Evolutionary conservation across 2,329 filamentous ascomycete species (phyloP), one percentile per base, ranked within the genome.

Genomic region (Xylariaceae sp.): DNA sequence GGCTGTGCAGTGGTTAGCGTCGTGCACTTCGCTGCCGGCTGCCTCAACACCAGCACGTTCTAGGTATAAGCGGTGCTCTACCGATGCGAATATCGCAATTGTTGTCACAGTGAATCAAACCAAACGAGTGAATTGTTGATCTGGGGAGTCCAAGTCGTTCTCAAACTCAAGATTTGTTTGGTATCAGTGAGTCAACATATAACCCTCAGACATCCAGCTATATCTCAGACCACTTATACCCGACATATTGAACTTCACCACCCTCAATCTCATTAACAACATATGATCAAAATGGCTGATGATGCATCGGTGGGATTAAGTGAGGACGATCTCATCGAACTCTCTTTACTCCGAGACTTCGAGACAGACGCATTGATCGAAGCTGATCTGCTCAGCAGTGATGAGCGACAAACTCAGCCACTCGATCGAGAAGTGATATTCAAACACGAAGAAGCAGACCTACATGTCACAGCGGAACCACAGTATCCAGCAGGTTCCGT

Each of bases 281-380:
- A 27, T 5, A 11, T 15, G 22, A 6, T 52, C 18, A 47, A 33
- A 38, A 55, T 58, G 54, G 14, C 43, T 32, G 22, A 43, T 10
- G 22, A 43, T 10, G 15, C 41, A 19, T 12, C 27, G 11, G 41
- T 50, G 17, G 39, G 39, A 38, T 47, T 58, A 17, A 54, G 48
- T 31, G 61, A 63, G 6, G 60, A 65, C n/a, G 60, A 65, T 17
- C 54, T 60, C 19, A 40, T 60, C 46, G 56, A 65, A 49, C 52
- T 64, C 32, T 56, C 58, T 11, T 52, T 65, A 11, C 49, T 64
- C 14, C 59, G 60, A 11, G 59, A 65, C 45, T 59, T 65, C 15
- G 64, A 65, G 36, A 56, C 55, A 5, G 62, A 66, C 39, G 51
- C 54, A 18, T 56, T 66, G 19, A 58, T 64, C 11, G 45, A 54